Conservation (phyloP, 768 basidiomycete genomes). For the Dentipellis sp. region DNA sequence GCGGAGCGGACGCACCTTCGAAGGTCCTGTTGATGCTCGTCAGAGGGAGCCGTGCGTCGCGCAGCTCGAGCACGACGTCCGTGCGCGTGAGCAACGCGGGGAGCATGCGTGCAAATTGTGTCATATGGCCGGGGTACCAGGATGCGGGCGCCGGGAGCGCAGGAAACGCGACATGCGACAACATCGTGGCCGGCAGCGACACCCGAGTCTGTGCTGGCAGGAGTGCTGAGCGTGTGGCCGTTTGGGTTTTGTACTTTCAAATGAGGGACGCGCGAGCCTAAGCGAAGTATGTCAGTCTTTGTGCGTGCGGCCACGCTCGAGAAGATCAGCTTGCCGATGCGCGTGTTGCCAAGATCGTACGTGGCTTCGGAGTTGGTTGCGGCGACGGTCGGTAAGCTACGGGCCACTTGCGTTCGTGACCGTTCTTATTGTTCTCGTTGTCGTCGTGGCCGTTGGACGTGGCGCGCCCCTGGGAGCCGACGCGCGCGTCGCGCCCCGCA, state of each 20-base stretch:
- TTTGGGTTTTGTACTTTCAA: not conserved
- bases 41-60: constrained; percentile 87
- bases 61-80: constrained; percentile 88
- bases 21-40: constrained; percentile 89
- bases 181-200: constrained; percentile 18
- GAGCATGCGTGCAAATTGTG: constrained; percentile 69
- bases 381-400: no score
- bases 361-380: no score
- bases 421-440: no score
- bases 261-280: not conserved
- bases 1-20: constrained; percentile 48
- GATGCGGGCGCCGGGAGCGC: constrained; percentile 67
- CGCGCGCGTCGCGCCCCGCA: not conserved
- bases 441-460: no score
- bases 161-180: constrained; percentile 30
- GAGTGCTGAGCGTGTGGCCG: not conserved
- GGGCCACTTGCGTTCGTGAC: no score
- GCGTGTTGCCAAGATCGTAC: no score
- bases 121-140: constrained; percentile 98
- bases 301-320: not conserved
- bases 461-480: not conserved
- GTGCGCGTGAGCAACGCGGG: constrained; percentile 72
- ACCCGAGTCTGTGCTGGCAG: not conserved
- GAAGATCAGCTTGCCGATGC: not conserved
- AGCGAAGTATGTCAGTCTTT: not conserved